A percentile compares a stretch with the other conserved stretches of the same genome.
Evolutionary conservation across 441 rosid genomes (phyloP).

Genomic region (Gossypium schwendimanii): DNA sequence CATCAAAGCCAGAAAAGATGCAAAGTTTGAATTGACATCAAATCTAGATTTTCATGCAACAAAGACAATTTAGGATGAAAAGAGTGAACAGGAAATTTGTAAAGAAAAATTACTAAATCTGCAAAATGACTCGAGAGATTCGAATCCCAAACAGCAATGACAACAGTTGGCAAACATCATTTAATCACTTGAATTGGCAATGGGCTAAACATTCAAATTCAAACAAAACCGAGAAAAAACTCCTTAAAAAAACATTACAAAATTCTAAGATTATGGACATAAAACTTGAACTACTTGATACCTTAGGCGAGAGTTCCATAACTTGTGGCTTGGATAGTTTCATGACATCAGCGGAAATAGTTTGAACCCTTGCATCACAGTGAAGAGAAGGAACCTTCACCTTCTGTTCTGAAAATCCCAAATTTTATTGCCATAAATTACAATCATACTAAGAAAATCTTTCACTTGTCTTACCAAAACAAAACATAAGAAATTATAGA

Average conservation of each 20-base stretch:
- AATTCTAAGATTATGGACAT: background rate
- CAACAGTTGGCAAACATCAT: background rate
- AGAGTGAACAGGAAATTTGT: background rate
- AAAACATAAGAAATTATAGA: background rate
- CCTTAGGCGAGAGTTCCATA: conserved; percentile 69
- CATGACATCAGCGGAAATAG: conserved; percentile 70
- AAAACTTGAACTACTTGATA: conserved; percentile 10
- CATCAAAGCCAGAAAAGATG: background rate
- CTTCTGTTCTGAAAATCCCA: conserved; percentile 70
- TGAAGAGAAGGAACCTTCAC: conserved; percentile 78
- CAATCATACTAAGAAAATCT: conserved; percentile 7
- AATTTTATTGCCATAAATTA: conserved; percentile 18
- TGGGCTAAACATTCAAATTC: conserved; percentile 1
- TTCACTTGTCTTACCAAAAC: background rate
- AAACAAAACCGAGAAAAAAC: background rate
- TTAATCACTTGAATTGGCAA: background rate
- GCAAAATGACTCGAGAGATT: background rate
- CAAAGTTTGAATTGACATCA: background rate
- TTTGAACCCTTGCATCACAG: conserved; percentile 78
- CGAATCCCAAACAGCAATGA: background rate
- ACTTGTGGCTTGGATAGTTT: conserved; percentile 50
- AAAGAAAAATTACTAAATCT: background rate
- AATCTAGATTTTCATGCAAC: background rate
- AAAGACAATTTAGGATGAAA: background rate
- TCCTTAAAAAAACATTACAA: background rate